Percentiles rank a stretch among this genome's conserved stretches.
phyloP scores from a whole-genome alignment of 202 grass and related monocot species.

The Elaeis oleifera region DNA sequence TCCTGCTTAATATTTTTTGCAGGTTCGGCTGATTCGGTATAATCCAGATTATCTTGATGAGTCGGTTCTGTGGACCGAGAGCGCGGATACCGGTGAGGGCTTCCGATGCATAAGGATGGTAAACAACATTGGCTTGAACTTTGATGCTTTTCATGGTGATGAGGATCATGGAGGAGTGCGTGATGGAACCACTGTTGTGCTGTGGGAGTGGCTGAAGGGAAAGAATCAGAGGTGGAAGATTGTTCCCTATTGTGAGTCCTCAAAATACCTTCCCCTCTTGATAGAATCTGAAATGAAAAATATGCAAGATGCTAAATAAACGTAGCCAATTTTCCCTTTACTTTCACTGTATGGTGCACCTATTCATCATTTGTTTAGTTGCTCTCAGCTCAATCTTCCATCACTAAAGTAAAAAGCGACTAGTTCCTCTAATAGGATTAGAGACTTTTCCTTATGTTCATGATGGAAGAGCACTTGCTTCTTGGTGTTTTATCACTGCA shows the following conservation, averaged over 20 bases:
- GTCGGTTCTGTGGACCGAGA: conserved; percentile 87
- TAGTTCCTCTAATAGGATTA: too few species aligned
- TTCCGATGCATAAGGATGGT: conserved; percentile 96
- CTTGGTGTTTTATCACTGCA: too few species aligned
- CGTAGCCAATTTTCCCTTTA: too few species aligned
- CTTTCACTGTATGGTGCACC: too few species aligned
- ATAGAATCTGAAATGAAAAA: too few species aligned
- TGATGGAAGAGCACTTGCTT: too few species aligned
- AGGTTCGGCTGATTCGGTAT: conserved; percentile 63
- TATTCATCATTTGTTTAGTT: too few species aligned
- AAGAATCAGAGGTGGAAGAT: conserved; percentile 99
- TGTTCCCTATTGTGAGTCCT: conserved; percentile 58
- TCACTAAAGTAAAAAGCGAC: too few species aligned
- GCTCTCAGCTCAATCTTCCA: too few species aligned
- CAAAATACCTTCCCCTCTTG: not conserved
- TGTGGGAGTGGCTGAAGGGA: conserved; percentile 96
- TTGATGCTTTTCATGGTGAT: conserved; percentile 71
- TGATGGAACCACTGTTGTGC: conserved; percentile 73
- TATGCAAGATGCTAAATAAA: too few species aligned
- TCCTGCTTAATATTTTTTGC: not conserved
- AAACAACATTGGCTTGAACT: conserved; percentile 91
- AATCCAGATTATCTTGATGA: conserved; percentile 65
- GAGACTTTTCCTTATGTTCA: too few species aligned
- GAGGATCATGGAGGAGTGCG: conserved; percentile 77
- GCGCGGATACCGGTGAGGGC: conserved; percentile 63